Evolutionary conservation across 108 stramenopile genomes (phyloP), one percentile per base, ranked within the genome.

Genomic region (Aurantiochytrium sp.): DNA sequence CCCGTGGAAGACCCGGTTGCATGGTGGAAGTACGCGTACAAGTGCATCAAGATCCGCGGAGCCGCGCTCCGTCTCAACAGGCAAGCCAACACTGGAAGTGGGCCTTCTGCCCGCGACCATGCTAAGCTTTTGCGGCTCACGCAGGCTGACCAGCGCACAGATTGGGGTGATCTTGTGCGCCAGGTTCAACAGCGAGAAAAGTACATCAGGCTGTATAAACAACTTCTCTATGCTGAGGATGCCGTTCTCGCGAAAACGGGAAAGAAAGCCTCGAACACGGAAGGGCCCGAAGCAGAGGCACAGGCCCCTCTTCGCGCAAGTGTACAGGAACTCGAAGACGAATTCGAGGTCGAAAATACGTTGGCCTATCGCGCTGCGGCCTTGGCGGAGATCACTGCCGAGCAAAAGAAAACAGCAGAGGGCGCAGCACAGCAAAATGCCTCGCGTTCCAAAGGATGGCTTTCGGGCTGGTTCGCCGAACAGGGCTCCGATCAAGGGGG

Each of bases 1-100:
- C 76, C 76, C 76, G 6, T 83, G 49, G 76, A 83, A 45, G 76
- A 83, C 28, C 76, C 76, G 12, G 51, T 18, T 6, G 76, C 49
- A 12, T 83, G 76, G 76, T 83, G 76, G 76, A 83, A 23, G 51
- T 83, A 83, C 4, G 76, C 76, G 12, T 83, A 83, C 28, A 83
- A 47, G 28, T 83, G 76, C 51, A 28, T 83, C 51, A 47, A 53
- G 76, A 83, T 83, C 51, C 76, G 51, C 76, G 49, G 51, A 14
- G 51, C 76, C 49, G 76, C 76, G 25, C 51, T 53, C 51, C 45
- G 51, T 6, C 76, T 83, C 25, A 53, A 47, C 51, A 47, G 23
- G 51, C 49, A 83, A 45, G 12, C 18, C 76, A 83, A 23, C 6
- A 45, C 19, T 28, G 76, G 28, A 12, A 12, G 49, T 35, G 35